A percentile compares a stretch with the other conserved stretches of the same genome.
phyloP scores from a whole-genome alignment of 2,329 filamentous ascomycete species.

The Cercospora zeae-maydis region DNA sequence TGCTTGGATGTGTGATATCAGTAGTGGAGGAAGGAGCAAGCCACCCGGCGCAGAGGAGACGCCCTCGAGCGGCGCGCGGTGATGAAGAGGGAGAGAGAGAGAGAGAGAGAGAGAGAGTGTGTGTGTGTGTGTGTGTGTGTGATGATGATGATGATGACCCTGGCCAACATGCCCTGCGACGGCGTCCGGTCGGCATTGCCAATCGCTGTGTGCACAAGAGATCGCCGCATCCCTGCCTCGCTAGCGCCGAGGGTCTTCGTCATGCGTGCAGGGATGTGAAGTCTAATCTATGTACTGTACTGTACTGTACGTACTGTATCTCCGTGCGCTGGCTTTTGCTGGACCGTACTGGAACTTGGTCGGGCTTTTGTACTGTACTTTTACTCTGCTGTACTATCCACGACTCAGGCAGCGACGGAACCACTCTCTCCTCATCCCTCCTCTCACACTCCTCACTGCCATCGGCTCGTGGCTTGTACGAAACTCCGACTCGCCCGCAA shows the following conservation, averaged over 20 bases:
- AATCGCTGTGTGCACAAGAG: neutral
- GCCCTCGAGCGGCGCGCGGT: too few species aligned
- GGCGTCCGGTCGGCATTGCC: neutral
- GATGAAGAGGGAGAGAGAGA: too few species aligned
- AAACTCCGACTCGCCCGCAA: too few species aligned
- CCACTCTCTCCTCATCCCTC: too few species aligned
- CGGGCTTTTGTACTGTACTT: too few species aligned
- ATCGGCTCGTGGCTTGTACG: too few species aligned
- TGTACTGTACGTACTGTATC: neutral
- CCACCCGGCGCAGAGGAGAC: constrained; percentile 7
- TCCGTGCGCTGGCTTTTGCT: neutral
- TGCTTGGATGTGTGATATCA: too few species aligned
- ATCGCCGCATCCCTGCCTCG: neutral
- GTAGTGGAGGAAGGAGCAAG: constrained; percentile 12
- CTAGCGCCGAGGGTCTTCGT: constrained; percentile 2
- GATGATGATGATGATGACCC: neutral
- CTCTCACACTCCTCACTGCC: too few species aligned
- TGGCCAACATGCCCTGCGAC: too few species aligned
- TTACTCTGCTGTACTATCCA: too few species aligned
- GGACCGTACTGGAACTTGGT: too few species aligned
- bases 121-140: neutral
- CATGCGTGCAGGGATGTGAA: constrained; percentile 7
- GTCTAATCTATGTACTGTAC: neutral
- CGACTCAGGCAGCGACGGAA: neutral
- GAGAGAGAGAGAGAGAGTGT: too few species aligned